Percentiles rank a stretch among this genome's conserved stretches.
These are phyloP conservation scores for Boletus sensibilis DNA, from an alignment of 768 basidiomycete genomes.

Conservation along the genomic window DNA sequence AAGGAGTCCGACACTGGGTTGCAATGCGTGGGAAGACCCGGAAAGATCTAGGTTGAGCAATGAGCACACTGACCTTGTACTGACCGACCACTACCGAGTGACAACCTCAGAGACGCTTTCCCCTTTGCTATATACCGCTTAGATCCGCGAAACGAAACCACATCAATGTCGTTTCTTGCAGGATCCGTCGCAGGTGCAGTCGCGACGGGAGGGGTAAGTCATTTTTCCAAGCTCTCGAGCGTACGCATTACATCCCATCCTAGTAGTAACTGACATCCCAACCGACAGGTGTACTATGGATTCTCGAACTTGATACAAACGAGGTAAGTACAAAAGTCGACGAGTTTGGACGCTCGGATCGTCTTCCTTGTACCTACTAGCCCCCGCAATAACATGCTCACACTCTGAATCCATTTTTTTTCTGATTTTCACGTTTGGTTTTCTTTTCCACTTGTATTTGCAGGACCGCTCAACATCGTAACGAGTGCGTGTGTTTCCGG, in stretches of 20 bases:
- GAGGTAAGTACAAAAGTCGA: conserved; percentile 34
- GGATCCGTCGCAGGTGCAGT: conserved; percentile 72
- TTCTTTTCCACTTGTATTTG: not conserved
- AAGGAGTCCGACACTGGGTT: too few species aligned
- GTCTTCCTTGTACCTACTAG: too few species aligned
- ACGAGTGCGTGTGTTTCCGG: conserved; percentile 42
- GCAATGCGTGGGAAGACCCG: conserved; percentile 10
- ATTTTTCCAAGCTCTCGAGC: not conserved
- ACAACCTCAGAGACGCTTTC: not conserved
- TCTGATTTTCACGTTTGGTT: not conserved
- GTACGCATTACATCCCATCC: not conserved
- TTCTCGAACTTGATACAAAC: conserved; percentile 65
- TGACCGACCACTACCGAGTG: not conserved
- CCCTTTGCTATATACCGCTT: not conserved
- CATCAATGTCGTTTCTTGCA: conserved; percentile 54
- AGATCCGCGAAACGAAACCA: not conserved
- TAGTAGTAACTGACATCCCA: not conserved
- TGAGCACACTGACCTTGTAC: too few species aligned
- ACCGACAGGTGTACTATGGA: conserved; percentile 63
- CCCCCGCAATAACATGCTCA: not conserved
- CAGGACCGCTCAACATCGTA: conserved; percentile 55
- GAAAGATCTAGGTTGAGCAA: not conserved
- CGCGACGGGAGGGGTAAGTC: conserved; percentile 60
- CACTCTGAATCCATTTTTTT: too few species aligned
- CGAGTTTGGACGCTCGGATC: not conserved